Evolutionary conservation across 2,329 filamentous ascomycete species (phyloP), one percentile per base, ranked within the genome.

Genomic region (Neonectria neomacrospora): DNA sequence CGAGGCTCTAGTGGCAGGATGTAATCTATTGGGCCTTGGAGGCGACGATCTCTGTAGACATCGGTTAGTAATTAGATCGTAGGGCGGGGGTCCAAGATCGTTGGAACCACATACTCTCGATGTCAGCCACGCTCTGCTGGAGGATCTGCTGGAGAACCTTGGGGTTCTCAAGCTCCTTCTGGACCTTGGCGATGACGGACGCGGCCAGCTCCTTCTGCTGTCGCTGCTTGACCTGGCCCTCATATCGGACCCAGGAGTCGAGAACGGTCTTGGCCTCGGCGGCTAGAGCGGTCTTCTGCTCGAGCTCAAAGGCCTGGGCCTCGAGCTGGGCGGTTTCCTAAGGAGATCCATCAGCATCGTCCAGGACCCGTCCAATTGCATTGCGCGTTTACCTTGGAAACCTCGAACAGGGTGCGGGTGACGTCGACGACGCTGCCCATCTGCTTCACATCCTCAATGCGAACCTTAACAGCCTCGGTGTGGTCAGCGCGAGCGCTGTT

Each of bases 191-290:
- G 77, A 99, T 98, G 82, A 99, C 86, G 81, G 85, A 89, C 79
- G 97, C 90, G 70, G 96, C 93, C 71, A 99, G 89, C 88, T 99
- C 96, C 83, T 88, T 91, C 88, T 99, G 96, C 87, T 99, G 94
- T 81, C 96, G 91, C 86, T 95, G 91, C 92, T 98, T 99, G 78
- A 99, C 94, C 87, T 98, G 96, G 75, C 92, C 86, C 86, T 99
- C 96, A 83, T 99, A 99, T 80, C 96, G 92, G 70, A 98, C 94
- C 96, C 96, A 99, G 62, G 94, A 97, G 81, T 99, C 96, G 71
- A 99, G 90, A 64, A 98, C 96, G 66, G 87, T 77, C 91, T 97
- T 99, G 78, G 95, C 95, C 88, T 99, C 96, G 69, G 89, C 85
- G 63, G 94, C 94, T 71, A 99, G 86, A 74, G 94, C 92, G 66